These are phyloP conservation scores for Mortierella sp. DNA, from an alignment of 371 early-diverging fungal genomes.

Conservation along the genomic window DNA sequence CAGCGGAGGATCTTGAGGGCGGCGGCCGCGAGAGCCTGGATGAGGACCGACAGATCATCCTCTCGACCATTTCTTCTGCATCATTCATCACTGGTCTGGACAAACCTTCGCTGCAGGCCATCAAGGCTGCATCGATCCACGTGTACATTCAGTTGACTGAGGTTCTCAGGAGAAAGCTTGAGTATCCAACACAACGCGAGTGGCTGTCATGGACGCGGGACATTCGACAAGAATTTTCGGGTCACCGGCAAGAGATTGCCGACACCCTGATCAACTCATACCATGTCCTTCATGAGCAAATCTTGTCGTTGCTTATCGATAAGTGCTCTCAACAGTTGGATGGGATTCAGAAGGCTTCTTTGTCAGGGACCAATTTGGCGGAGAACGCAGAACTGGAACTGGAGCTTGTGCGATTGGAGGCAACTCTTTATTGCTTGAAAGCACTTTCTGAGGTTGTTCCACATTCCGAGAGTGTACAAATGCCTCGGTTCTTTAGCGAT, in stretches of 20 bases:
- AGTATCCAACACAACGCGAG: constrained; percentile 68
- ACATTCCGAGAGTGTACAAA: constrained; percentile 63
- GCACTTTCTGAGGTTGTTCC: constrained; percentile 81
- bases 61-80: constrained; percentile 39
- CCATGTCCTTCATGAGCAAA: constrained; percentile 75
- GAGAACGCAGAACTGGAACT: constrained; percentile 22
- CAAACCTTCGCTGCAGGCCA: constrained; percentile 34
- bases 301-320: constrained; percentile 71
- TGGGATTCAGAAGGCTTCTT: constrained; percentile 47
- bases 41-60: constrained; percentile 46
- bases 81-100: constrained; percentile 46
- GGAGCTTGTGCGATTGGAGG: constrained; percentile 62
- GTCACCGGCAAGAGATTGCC: constrained; percentile 80
- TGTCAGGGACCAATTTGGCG: constrained; percentile 41
- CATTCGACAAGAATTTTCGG: constrained; percentile 70
- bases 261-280: constrained; percentile 83
- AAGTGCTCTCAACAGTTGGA: constrained; percentile 62
- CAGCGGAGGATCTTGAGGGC: constrained; percentile 48
- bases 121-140: constrained; percentile 55
- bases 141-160: constrained; percentile 69
- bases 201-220: constrained; percentile 76
- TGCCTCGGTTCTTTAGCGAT: constrained; percentile 72
- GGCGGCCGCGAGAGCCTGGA: constrained; percentile 25
- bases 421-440: constrained; percentile 74
- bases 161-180: constrained; percentile 66